These are phyloP conservation scores for Elaeagnus macrophylla DNA, from an alignment of 306 rosid species.

Conservation along the genomic window DNA sequence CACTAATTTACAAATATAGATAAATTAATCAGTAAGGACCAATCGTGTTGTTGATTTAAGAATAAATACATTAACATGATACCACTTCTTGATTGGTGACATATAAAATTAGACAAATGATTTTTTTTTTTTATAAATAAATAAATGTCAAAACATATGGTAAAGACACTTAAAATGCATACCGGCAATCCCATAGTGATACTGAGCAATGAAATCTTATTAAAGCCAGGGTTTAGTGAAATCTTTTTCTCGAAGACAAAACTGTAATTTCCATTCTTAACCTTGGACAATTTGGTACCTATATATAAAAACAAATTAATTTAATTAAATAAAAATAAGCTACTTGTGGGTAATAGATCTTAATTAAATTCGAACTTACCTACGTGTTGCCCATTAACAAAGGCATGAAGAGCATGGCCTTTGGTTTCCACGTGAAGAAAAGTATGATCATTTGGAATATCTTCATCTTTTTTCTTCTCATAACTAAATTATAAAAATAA, in stretches of 20 bases:
- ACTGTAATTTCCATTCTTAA: conserved; percentile 7
- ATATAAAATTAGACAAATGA: no score
- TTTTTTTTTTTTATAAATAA: no score
- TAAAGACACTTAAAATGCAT: conserved; percentile 7
- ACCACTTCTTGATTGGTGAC: no score
- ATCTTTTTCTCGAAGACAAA: conserved; percentile 19
- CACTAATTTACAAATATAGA: neutral
- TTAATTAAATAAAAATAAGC: neutral
- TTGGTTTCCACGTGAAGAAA: conserved; percentile 11
- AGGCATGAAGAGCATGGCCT: conserved; percentile 25
- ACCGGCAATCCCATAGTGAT: conserved; percentile 32
- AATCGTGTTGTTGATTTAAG: no score
- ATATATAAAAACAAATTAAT: neutral
- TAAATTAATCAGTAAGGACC: neutral
- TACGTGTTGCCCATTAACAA: conserved; percentile 18
- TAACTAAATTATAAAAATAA: conserved; percentile 2
- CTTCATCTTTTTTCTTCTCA: neutral
- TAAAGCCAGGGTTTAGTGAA: conserved; percentile 19
- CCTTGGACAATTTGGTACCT: conserved; percentile 32
- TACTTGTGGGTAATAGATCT: neutral
- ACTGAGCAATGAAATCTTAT: conserved; percentile 22
- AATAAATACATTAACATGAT: no score
- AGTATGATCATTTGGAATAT: conserved; percentile 3
- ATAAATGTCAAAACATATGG: neutral
- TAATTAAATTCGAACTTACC: conserved; percentile 6